A percentile compares a stretch with the other conserved stretches of the same genome.
phyloP scores from a whole-genome alignment of 768 basidiomycete species.

The Lenzites betulinus region DNA sequence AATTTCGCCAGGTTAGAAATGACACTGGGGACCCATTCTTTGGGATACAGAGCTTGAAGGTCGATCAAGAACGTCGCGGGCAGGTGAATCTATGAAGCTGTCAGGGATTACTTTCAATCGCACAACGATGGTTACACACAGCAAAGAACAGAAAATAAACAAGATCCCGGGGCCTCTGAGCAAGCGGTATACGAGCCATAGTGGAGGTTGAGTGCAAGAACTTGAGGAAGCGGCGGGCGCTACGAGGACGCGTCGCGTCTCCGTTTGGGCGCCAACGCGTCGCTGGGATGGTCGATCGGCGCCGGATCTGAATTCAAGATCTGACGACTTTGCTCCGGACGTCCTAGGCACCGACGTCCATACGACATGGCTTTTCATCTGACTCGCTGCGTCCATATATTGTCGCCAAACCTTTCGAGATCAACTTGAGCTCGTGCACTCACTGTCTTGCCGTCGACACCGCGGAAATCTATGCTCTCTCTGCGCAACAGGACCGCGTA shows the following conservation, averaged over 20 bases:
- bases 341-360: neutral
- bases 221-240: too few species aligned
- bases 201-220: neutral
- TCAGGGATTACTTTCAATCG: conserved; percentile 20
- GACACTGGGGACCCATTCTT: conserved; percentile 47
- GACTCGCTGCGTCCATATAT: neutral
- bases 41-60: conserved; percentile 65
- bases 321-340: conserved; percentile 7
- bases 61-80: conserved; percentile 71
- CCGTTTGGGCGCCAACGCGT: too few species aligned
- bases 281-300: conserved; percentile 4
- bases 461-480: neutral
- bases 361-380: too few species aligned
- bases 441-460: neutral
- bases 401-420: neutral
- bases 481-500: neutral
- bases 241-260: too few species aligned
- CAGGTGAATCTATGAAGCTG: conserved; percentile 54
- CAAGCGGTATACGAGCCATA: conserved; percentile 40
- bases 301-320: too few species aligned
- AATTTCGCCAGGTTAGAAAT: conserved; percentile 46
- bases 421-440: neutral
- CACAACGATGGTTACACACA: conserved; percentile 33
- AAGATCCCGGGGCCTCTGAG: conserved; percentile 61
- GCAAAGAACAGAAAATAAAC: conserved; percentile 74